Conservation (phyloP, 1,284 basidiomycete genomes). For the Pseudozyma sp. region DNA sequence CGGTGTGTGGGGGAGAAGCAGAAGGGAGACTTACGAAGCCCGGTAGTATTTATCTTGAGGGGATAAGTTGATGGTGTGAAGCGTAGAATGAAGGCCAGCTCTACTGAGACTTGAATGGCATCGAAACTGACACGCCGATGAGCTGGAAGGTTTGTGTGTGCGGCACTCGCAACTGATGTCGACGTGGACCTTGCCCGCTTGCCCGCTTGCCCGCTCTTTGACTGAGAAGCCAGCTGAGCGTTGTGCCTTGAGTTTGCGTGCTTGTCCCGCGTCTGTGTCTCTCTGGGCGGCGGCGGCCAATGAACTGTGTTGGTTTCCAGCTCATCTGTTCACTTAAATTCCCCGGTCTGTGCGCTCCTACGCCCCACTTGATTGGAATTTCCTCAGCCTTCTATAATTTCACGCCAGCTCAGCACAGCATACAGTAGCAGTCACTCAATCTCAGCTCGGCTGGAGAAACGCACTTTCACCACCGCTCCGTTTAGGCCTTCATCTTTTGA, state of each 20-base stretch:
- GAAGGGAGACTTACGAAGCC: constrained; percentile 24
- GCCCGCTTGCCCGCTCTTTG: not conserved
- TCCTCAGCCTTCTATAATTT: constrained; percentile 27
- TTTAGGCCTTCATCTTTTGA: too few relatives aligned
- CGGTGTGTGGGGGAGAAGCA: not conserved
- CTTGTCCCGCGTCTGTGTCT: constrained; percentile 10
- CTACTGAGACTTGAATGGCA: constrained; percentile 1
- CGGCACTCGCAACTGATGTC: constrained; percentile 12
- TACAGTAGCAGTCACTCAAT: constrained; percentile 2
- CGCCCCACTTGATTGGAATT: constrained; percentile 4
- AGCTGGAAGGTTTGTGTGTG: constrained; percentile 42
- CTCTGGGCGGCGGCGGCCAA: constrained; percentile 16
- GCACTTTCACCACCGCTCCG: too few relatives aligned
- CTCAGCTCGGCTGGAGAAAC: constrained; percentile 6
- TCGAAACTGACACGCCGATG: constrained; percentile 18
- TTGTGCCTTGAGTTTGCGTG: not conserved
- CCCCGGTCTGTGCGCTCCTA: constrained; percentile 31
- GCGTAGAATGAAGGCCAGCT: constrained; percentile 3
- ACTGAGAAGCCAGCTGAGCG: not conserved
- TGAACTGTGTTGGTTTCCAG: constrained; percentile 20
- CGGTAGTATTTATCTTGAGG: constrained; percentile 48
- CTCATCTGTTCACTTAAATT: constrained; percentile 12
- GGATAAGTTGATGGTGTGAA: constrained; percentile 26
- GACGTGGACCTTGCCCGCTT: constrained; percentile 24
- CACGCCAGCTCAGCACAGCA: constrained; percentile 11